These are phyloP conservation scores for Acacia melanoxylon DNA, from an alignment of 306 rosid genomes.

Conservation along the genomic window DNA sequence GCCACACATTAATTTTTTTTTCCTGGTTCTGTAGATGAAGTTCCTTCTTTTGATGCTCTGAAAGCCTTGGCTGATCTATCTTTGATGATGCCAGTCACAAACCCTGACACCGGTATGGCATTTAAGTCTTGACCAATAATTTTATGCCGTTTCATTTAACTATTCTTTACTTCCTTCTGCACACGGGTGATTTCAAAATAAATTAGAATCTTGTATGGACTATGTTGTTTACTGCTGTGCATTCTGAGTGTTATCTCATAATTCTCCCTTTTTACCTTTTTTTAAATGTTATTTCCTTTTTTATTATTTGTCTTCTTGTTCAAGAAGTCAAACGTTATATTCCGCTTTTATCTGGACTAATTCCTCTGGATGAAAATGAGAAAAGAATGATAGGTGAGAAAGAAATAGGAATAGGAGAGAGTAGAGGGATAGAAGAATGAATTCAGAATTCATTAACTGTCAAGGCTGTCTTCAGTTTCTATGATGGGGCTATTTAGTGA, in stretches of 20 bases:
- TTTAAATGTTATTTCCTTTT: not conserved
- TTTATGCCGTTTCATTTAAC: conserved; percentile 18
- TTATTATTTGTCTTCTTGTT: not conserved
- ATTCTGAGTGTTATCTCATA: not conserved
- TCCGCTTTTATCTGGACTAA: not conserved
- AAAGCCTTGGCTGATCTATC: conserved; percentile 89
- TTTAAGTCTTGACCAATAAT: conserved; percentile 29
- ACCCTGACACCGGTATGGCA: conserved; percentile 60
- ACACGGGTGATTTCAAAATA: conserved; percentile 12
- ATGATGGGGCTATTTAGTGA: not conserved
- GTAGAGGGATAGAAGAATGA: not conserved
- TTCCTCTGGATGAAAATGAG: not conserved
- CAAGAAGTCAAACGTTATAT: not conserved
- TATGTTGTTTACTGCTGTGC: not conserved
- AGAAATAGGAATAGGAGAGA: not conserved
- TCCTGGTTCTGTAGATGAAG: conserved; percentile 60
- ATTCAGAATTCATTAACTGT: not conserved
- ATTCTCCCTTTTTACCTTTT: not conserved
- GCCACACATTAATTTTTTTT: conserved; percentile 10
- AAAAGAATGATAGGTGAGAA: not conserved
- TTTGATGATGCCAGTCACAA: conserved; percentile 80
- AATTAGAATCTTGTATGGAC: conserved; percentile 22
- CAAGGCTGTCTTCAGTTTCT: not conserved
- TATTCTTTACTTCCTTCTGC: conserved; percentile 3
- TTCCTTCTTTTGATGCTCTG: conserved; percentile 78